Percentiles rank a stretch among this genome's conserved stretches.
Conservation (phyloP, 2,329 filamentous ascomycete genomes). For the Sporothrix brasiliensis region DNA sequence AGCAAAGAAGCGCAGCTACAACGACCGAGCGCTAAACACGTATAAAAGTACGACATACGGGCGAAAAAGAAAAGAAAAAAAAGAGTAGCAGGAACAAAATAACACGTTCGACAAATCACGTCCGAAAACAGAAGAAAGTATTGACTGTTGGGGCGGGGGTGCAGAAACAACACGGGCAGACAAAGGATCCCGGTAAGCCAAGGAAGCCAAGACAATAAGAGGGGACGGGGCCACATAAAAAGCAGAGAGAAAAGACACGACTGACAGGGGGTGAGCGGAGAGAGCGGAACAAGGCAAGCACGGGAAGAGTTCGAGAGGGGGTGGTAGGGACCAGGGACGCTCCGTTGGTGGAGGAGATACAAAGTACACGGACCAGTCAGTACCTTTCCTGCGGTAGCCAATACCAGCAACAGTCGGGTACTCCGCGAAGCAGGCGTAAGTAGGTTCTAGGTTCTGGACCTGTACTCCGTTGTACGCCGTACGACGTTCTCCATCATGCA, state of each 20-base stretch:
- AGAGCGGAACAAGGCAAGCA: conserved; percentile 28
- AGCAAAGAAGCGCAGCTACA: neutral
- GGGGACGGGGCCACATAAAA: neutral
- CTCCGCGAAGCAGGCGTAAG: conserved; percentile 9
- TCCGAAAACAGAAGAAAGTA: neutral
- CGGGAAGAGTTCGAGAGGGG: conserved; percentile 14
- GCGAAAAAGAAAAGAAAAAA: neutral
- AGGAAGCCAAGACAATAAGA: conserved; percentile 12
- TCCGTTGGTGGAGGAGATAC: neutral
- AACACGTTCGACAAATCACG: conserved; percentile 10
- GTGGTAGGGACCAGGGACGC: neutral
- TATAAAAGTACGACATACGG: neutral
- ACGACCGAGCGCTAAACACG: neutral
- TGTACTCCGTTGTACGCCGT: too few species aligned
- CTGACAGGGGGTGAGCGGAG: conserved; percentile 21
- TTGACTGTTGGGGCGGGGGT: conserved; percentile 8
- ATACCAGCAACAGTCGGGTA: conserved; percentile 20
- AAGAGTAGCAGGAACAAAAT: neutral
- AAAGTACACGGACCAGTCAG: conserved; percentile 19
- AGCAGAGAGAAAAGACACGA: neutral
- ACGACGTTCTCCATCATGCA: too few species aligned
- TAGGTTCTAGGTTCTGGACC: neutral
- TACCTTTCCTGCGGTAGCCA: conserved; percentile 30
- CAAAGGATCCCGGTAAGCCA: conserved; percentile 7
- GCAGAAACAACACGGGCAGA: neutral